These are phyloP conservation scores for Suillus lakei DNA, from an alignment of 768 basidiomycete genomes.

Conservation along the genomic window DNA sequence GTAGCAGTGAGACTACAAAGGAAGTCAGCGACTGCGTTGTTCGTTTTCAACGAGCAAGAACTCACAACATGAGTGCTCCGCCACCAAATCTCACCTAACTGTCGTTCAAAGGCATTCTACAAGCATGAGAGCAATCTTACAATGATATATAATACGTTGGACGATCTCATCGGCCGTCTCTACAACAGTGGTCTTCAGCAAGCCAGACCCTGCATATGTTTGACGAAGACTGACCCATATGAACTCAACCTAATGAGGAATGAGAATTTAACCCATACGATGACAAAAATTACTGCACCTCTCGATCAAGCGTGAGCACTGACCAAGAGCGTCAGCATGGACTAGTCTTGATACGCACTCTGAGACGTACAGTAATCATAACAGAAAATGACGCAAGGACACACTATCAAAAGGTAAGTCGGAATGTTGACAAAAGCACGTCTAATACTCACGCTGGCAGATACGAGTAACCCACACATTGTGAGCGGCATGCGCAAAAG, in stretches of 20 bases:
- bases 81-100: slow-evolving; percentile 1
- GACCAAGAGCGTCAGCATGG: neutral
- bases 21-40: neutral
- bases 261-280: neutral
- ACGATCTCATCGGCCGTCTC: neutral
- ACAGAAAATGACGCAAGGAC: slow-evolving; percentile 3
- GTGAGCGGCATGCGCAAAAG: neutral
- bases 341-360: neutral
- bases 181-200: neutral
- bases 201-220: neutral
- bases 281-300: neutral
- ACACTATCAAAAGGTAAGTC: slow-evolving; percentile 2
- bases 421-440: neutral
- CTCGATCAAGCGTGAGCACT: slow-evolving; percentile 6
- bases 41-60: neutral
- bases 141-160: slow-evolving; percentile 1
- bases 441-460: slow-evolving; percentile 3
- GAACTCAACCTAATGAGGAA: neutral
- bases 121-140: neutral
- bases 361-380: slow-evolving; percentile 3
- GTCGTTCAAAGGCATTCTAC: neutral
- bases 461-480: neutral
- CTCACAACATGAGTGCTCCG: neutral
- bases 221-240: neutral
- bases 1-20: neutral